These are phyloP conservation scores for Paraphoma sp. DNA, from an alignment of 2,329 filamentous ascomycete genomes.

Conservation along the genomic window DNA sequence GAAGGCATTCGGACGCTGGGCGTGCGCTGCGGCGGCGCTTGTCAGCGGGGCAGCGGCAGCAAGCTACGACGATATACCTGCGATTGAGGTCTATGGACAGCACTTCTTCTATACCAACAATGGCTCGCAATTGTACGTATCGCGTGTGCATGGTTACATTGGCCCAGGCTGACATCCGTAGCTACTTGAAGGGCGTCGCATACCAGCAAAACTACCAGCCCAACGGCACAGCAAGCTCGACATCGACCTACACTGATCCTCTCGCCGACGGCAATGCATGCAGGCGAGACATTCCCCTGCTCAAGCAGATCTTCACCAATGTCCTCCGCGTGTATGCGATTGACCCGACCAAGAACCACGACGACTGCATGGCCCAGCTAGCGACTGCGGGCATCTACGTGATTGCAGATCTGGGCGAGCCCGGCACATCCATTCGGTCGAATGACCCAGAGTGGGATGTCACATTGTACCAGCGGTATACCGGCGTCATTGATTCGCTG, in stretches of 20 bases:
- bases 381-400: constrained; percentile 91
- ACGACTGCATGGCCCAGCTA: constrained; percentile 82
- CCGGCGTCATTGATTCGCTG: constrained; percentile 79
- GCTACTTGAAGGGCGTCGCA: constrained; percentile 88
- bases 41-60: constrained; percentile 24
- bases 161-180: constrained; percentile 33
- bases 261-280: constrained; percentile 75
- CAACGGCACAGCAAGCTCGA: constrained; percentile 32
- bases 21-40: constrained; percentile 22
- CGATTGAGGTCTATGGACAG: constrained; percentile 62
- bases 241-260: constrained; percentile 76
- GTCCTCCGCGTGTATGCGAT: constrained; percentile 91
- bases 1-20: constrained; percentile 4
- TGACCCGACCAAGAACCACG: constrained; percentile 79
- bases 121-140: constrained; percentile 70
- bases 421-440: constrained; percentile 77
- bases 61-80: constrained; percentile 42
- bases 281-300: constrained; percentile 82
- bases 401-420: constrained; percentile 75
- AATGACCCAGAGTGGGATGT: constrained; percentile 79
- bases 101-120: constrained; percentile 92
- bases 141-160: background rate
- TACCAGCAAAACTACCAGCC: constrained; percentile 72
- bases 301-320: constrained; percentile 83
- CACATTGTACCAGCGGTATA: constrained; percentile 81